A percentile compares a stretch with the other conserved stretches of the same genome.
Evolutionary conservation across 2,329 filamentous ascomycete species (phyloP).

Genomic region (Venturia nashicola): DNA sequence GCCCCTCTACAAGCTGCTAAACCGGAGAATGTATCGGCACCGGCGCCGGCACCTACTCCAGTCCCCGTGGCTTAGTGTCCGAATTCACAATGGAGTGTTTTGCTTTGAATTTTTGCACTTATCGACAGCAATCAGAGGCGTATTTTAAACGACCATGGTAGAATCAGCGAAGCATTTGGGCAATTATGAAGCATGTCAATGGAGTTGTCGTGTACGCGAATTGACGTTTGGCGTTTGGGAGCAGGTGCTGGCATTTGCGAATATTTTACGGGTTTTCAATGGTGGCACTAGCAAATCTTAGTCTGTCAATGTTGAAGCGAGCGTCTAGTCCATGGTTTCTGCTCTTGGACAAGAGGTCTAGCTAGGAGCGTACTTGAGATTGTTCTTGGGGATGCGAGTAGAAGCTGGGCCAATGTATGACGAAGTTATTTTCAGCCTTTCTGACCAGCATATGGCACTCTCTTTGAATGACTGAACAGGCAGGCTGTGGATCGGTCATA

Average conservation of each 20-base stretch:
- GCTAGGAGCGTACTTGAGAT: not conserved
- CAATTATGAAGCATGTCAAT: not conserved
- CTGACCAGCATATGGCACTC: not conserved
- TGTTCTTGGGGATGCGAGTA: not conserved
- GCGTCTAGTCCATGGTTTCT: not conserved
- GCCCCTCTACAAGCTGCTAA: slow-evolving; percentile 28
- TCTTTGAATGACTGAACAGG: not conserved
- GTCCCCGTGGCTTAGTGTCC: not conserved
- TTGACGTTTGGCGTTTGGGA: not conserved
- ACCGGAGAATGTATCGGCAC: not conserved
- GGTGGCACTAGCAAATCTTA: not conserved
- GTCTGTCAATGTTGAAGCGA: not conserved
- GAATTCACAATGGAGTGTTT: not conserved
- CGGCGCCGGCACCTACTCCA: not conserved
- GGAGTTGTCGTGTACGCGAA: not conserved
- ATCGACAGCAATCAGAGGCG: not conserved
- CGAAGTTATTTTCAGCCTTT: not conserved
- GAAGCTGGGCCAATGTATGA: not conserved
- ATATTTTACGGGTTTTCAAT: not conserved
- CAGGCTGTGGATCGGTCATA: not conserved
- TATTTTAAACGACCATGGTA: not conserved
- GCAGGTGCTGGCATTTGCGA: not conserved
- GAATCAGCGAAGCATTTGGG: not conserved
- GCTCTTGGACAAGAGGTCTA: not conserved
- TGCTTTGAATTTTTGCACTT: not conserved